Evolutionary conservation across 441 rosid species (phyloP), one percentile per base, ranked within the genome.

Genomic region (Manihot esculenta): DNA sequence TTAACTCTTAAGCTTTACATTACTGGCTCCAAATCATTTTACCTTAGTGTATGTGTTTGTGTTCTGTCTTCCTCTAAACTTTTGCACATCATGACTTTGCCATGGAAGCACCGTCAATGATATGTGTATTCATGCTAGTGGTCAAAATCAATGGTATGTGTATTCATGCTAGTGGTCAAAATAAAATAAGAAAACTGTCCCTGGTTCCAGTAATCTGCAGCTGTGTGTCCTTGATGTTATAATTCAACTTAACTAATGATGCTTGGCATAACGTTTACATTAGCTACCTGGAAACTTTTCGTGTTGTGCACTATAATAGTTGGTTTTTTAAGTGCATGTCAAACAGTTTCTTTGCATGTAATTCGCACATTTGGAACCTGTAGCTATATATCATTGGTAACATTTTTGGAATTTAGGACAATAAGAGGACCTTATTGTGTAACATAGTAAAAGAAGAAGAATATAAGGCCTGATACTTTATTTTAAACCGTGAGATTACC

Each of bases 271-370:
- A 42, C 20, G 17, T 44, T n/a, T 54, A n/a, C 12, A 26, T 35
- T 38, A 8, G 41, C 7, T 13, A 48, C 3, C 44, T 20, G 3
- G n/a, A 49, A 26, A 10, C 42, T 49, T 64, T 72, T 21, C 14
- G 8, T 42, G 15, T 14, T 61, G 14, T n/a, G 5, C 51, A 30
- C 7, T 55, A 21, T 60, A 7, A 21, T 59, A n/a, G 56, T 18
- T n/a, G 64, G 45, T 55, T 55, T 71, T 60, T 64, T 67, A 57
- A 49, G 45, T 69, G 45, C 69, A 47, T 48, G 23, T 79, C 45
- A 48, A 75, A 66, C 77, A 74, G 78, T 66, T 80, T 78, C 70
- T 63, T 72, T 58, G 76, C 79, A 74, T 35, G 88, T 77, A 69
- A 54, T 68, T 70, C 44, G 47, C 60, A 77, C 78, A 62, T 78